A percentile compares a stretch with the other conserved stretches of the same genome.
These are phyloP conservation scores for Penicillium sp. DNA, from an alignment of 2,329 filamentous ascomycete genomes.

Conservation along the genomic window DNA sequence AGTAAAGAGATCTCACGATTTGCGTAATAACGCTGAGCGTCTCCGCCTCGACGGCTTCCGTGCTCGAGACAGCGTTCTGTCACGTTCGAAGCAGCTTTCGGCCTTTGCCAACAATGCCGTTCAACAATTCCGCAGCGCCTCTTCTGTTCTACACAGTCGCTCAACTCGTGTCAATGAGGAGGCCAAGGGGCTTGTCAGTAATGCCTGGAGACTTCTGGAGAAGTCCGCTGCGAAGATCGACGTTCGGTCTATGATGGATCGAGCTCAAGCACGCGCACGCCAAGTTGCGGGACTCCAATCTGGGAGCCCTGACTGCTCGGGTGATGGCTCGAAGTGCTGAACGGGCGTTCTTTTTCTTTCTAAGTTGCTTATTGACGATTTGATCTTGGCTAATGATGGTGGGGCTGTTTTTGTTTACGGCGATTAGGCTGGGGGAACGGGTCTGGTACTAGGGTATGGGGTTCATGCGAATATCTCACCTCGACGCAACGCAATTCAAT, in stretches of 20 bases:
- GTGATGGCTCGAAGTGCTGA: constrained; percentile 6
- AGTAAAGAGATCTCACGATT: constrained; percentile 34
- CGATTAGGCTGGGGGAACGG: constrained; percentile 15
- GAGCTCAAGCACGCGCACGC: constrained; percentile 36
- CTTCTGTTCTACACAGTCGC: constrained; percentile 32
- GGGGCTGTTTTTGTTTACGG: constrained; percentile 15
- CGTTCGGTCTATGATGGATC: constrained; percentile 26
- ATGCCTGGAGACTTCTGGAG: constrained; percentile 30
- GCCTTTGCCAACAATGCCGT: constrained; percentile 30
- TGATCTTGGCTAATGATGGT: constrained; percentile 11
- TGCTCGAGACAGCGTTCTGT: constrained; percentile 26
- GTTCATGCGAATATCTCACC: constrained; percentile 1
- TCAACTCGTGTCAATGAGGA: constrained; percentile 29
- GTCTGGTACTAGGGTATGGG: constrained; percentile 4
- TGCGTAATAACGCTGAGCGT: constrained; percentile 31
- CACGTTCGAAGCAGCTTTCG: constrained; percentile 36
- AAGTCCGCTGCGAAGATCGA: constrained; percentile 24
- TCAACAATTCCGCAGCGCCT: constrained; percentile 32
- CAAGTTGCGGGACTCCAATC: constrained; percentile 27
- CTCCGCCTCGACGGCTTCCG: constrained; percentile 27
- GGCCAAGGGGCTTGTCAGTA: constrained; percentile 26
- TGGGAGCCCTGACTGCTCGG: constrained; percentile 8
- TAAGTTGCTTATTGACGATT: constrained; percentile 8
- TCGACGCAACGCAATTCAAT: constrained; percentile 11
- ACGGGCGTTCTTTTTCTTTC: constrained; percentile 1